Conservation (phyloP, 192 early-diverging fungal species). For the Rhizophagus sp. region DNA sequence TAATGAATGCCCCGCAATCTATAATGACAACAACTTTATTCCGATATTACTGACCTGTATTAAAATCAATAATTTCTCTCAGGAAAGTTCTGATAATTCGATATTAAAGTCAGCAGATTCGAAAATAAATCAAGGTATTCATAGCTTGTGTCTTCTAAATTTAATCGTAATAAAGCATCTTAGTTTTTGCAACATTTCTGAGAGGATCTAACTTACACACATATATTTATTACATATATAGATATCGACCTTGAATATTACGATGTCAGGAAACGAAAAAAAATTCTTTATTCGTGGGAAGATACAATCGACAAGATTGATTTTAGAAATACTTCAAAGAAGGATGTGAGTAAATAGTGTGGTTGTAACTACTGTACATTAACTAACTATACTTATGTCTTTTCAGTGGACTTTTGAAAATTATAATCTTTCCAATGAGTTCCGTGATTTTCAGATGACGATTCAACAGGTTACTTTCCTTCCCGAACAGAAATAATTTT, state of each 20-base stretch:
- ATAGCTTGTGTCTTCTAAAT: too few species aligned
- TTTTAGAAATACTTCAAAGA: slow-evolving; percentile 25
- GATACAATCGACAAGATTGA: slow-evolving; percentile 23
- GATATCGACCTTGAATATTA: too few species aligned
- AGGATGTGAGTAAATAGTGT: slow-evolving; percentile 24
- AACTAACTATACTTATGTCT: slow-evolving; percentile 21
- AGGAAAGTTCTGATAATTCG: too few species aligned
- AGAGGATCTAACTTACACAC: slow-evolving; percentile 19
- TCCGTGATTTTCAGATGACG: slow-evolving; percentile 20
- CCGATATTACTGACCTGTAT: too few species aligned
- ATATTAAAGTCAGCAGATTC: not conserved
- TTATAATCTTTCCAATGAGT: slow-evolving; percentile 23
- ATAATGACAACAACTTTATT: too few species aligned
- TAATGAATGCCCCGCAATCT: too few species aligned
- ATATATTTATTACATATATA: slow-evolving; percentile 12
- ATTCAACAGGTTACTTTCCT: slow-evolving; percentile 22
- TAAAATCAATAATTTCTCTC: too few species aligned
- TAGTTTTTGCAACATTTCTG: slow-evolving; percentile 26
- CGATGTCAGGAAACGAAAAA: slow-evolving; percentile 24
- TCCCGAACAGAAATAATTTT: too few species aligned
- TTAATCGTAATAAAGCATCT: not conserved
- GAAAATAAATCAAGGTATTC: not conserved
- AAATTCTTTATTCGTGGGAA: slow-evolving; percentile 24
- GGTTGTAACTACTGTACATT: slow-evolving; percentile 21
- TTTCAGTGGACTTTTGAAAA: slow-evolving; percentile 26